Base-by-base conservation (phyloP, 768 basidiomycete genomes). In the Tulasnella sp. region DNA sequence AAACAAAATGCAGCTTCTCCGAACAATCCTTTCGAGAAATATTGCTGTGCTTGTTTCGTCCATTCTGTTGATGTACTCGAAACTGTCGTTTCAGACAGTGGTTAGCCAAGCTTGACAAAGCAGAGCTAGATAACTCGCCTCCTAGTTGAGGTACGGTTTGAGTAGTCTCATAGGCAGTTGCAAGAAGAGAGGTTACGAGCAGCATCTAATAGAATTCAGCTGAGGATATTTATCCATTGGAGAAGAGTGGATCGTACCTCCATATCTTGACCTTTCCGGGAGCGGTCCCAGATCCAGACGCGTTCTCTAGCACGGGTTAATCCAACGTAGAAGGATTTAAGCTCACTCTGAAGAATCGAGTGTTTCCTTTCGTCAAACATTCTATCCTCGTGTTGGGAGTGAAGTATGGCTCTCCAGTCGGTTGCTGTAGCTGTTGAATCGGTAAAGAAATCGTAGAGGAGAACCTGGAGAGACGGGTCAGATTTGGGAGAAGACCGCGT, bases 371-470 rank as follows among this genome's bases (percentile, higher is more conserved):
- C 68, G 24, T 81, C 73, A 31, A 71, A 71, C 3, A 24, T 9
- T 18, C 38, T 42, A 12, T 68, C 77, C 24, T 34, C n/a, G 21
- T 39, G 39, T 27, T 77, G 76, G 12, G 42, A n/a, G 21, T 24
- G 40, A 7, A 42, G 91, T 82, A 92, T 84, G 1, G 92, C 86
- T 16, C 91, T 86, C 92, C 92, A 93, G 71, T 90, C 90, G 0
- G 88, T 84, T 1, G 83, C 78, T 56, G 88, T 88, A 2, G 89
- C 84, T 0, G 82, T 81, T 0, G 93, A 94, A 81, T 92, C 91
- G 42, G 89, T 87, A 81, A 94, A 94, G 84, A 93, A 93, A 81
- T 94, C 90, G 82, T 91, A 93, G 16, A 94, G 82, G 2, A 94
- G 86, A 5, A 94, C 92, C 92, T 93, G 78, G 0, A 4, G 2